phyloP scores from a whole-genome alignment of 2,329 filamentous ascomycete genomes.

The Trichoderma sp. region DNA sequence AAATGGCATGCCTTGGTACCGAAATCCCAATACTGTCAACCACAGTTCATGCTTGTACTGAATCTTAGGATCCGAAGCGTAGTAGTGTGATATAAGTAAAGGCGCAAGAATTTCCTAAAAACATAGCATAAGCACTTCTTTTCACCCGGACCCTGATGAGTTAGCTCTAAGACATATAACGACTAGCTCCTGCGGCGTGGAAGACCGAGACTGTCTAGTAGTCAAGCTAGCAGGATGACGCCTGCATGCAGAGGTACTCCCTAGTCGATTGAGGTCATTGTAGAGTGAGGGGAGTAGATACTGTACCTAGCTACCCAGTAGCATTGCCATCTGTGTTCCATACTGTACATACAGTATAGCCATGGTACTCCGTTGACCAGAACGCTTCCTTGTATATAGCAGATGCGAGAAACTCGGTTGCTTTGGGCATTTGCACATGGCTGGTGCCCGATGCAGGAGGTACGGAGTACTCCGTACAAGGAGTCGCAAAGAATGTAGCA shows the following conservation, averaged over 20 bases:
- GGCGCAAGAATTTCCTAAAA: neutral
- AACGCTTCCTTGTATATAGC: neutral
- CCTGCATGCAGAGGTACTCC: neutral
- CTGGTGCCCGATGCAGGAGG: neutral
- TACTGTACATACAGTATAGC: neutral
- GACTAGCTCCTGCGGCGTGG: neutral
- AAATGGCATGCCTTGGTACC: neutral
- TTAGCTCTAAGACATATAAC: neutral
- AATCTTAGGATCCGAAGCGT: neutral
- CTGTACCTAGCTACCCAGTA: neutral
- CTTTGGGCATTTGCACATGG: neutral
- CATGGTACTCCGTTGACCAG: neutral
- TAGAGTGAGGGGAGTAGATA: neutral
- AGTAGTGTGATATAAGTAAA: neutral
- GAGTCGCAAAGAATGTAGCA: neutral
- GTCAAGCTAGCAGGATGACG: neutral
- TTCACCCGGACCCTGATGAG: neutral
- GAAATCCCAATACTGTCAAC: neutral
- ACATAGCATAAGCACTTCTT: neutral
- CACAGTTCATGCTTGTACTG: neutral
- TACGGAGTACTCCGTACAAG: conserved; percentile 19
- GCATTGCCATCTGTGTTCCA: neutral
- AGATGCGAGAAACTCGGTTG: neutral
- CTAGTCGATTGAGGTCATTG: neutral
- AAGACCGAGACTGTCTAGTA: neutral